phyloP scores from a whole-genome alignment of 768 basidiomycete genomes.

The Suillus ampliporus region DNA sequence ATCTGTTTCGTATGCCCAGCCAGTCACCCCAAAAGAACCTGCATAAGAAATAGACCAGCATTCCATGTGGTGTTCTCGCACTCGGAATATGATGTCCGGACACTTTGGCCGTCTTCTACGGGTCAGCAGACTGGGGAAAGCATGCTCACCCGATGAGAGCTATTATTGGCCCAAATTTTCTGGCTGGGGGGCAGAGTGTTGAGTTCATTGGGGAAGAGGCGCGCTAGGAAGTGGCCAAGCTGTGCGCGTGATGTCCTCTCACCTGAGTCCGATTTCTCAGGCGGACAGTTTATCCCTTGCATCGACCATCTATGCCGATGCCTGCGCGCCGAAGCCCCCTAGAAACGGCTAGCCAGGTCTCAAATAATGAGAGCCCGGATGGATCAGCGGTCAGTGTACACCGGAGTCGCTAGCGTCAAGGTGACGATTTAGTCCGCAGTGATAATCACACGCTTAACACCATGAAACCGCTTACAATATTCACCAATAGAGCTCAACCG shows the following conservation, averaged over 20 bases:
- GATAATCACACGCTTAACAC: not conserved
- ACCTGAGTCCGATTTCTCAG: constrained; percentile 1
- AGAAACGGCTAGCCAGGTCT: no score
- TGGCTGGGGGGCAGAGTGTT: constrained; percentile 1
- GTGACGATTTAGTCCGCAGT: not conserved
- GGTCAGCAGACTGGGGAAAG: constrained; percentile 16
- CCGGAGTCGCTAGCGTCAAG: not conserved
- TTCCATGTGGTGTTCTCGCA: constrained; percentile 8
- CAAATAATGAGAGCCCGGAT: not conserved
- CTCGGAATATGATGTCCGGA: constrained; percentile 1
- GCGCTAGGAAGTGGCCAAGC: not conserved
- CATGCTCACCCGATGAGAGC: not conserved
- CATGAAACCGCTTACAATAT: not conserved
- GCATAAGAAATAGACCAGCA: not conserved
- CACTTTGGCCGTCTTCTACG: not conserved
- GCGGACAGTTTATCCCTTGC: not conserved
- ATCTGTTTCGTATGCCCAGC: constrained; percentile 11
- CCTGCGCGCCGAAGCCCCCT: not conserved
- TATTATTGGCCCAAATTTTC: constrained; percentile 13
- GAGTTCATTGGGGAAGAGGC: not conserved
- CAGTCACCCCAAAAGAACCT: not conserved
- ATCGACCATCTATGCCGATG: not conserved
- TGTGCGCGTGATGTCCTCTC: not conserved
- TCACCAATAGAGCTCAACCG: not conserved
- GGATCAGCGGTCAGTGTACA: not conserved